A percentile compares a stretch with the other conserved stretches of the same genome.
Conservation (phyloP, 2,329 filamentous ascomycete genomes). For the Drechslerella dactyloides region DNA sequence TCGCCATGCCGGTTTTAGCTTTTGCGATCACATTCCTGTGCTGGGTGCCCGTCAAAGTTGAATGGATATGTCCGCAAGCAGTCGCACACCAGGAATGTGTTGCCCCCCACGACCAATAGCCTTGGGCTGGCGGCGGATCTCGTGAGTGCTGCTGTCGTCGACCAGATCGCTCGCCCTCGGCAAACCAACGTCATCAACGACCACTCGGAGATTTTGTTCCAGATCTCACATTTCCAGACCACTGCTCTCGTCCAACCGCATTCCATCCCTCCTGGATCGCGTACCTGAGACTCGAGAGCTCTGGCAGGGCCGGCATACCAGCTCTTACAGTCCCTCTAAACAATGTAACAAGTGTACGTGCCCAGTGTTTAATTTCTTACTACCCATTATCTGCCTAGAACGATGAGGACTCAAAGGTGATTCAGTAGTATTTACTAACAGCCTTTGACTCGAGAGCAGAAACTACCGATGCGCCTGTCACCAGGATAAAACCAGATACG, state of each 20-base stretch:
- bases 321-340: conserved; percentile 18
- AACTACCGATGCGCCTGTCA: conserved; percentile 17
- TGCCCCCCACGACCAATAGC: conserved; percentile 12
- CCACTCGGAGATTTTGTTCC: conserved; percentile 36
- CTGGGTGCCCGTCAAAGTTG: background rate
- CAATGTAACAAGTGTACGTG: conserved; percentile 46
- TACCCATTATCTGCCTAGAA: conserved; percentile 6
- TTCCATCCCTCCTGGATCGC: conserved; percentile 25
- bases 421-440: conserved; percentile 17
- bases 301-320: conserved; percentile 3
- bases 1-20: too few species aligned
- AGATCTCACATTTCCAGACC: conserved; percentile 20
- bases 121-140: conserved; percentile 36
- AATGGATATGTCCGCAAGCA: conserved; percentile 5
- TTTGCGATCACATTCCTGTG: background rate
- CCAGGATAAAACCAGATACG: conserved; percentile 21
- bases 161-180: conserved; percentile 36
- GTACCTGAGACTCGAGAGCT: conserved; percentile 15
- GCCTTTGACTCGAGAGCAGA: conserved; percentile 15
- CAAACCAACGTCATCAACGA: conserved; percentile 45
- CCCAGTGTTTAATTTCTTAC: conserved; percentile 12
- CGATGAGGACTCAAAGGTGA: conserved; percentile 4
- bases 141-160: conserved; percentile 24
- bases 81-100: conserved; percentile 22
- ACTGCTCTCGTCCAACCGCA: conserved; percentile 19